These are phyloP conservation scores for Physcomitrellopsis africana DNA, from an alignment of 225 moss, liverwort and hornwort genomes.

Conservation along the genomic window DNA sequence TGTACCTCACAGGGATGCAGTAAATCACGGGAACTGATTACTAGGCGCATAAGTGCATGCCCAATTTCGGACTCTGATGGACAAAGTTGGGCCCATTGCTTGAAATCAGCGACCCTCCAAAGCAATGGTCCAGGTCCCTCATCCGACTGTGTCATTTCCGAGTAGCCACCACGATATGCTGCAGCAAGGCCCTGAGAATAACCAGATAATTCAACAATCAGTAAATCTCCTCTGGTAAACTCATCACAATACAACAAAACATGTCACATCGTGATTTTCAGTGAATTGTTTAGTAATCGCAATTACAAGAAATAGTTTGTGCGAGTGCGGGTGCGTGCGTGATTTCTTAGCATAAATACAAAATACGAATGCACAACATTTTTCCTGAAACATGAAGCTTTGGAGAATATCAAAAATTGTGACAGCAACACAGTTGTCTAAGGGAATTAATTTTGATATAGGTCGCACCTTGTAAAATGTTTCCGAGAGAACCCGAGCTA, in stretches of 20 bases:
- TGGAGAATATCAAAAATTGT: not conserved
- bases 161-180: conserved; percentile 79
- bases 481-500: conserved; percentile 74
- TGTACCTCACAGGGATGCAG: conserved; percentile 75
- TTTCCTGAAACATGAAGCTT: not conserved
- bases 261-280: not conserved
- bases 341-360: too few species aligned
- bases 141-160: conserved; percentile 51
- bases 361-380: too few species aligned
- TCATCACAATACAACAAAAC: not conserved
- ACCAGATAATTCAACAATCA: conserved; percentile 9
- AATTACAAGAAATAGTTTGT: not conserved
- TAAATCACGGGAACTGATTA: conserved; percentile 71
- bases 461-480: conserved; percentile 63
- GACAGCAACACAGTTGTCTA: not conserved
- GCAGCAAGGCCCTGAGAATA: conserved; percentile 57
- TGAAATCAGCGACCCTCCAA: conserved; percentile 77
- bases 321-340: too few species aligned
- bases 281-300: not conserved
- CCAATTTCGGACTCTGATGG: conserved; percentile 75
- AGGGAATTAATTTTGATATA: not conserved
- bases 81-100: conserved; percentile 73
- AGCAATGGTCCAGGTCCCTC: conserved; percentile 81
- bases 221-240: not conserved
- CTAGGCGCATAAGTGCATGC: conserved; percentile 79